A percentile compares a stretch with the other conserved stretches of the same genome.
These are phyloP conservation scores for Olyra latifolia DNA, from an alignment of 176 grass and related monocot genomes.

Conservation along the genomic window DNA sequence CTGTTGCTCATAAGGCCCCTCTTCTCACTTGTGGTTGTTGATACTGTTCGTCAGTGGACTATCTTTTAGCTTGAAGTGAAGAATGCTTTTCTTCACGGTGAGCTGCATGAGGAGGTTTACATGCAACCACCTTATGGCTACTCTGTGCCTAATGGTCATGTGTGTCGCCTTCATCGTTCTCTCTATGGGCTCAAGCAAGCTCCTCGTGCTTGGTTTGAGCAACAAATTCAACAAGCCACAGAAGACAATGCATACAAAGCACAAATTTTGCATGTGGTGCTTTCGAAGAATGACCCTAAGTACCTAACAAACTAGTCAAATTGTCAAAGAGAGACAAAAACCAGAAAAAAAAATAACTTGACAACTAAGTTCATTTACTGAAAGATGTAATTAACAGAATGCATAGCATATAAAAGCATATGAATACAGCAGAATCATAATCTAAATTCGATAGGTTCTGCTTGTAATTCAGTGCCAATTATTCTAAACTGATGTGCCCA, in stretches of 20 bases:
- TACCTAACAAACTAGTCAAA: slow-evolving; percentile 1
- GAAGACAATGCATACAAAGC: neutral
- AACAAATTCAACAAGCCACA: neutral
- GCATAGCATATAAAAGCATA: neutral
- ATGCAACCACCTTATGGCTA: too few relatives aligned
- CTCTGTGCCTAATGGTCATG: too few relatives aligned
- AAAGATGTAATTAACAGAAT: slow-evolving; percentile 22
- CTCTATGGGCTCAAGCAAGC: too few relatives aligned
- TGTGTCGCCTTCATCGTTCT: too few relatives aligned
- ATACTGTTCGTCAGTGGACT: too few relatives aligned
- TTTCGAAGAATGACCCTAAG: neutral
- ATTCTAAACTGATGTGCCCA: slow-evolving; percentile 2
- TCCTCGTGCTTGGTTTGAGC: too few relatives aligned
- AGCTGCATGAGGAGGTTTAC: too few relatives aligned
- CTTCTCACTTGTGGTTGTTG: too few relatives aligned
- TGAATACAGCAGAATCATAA: neutral
- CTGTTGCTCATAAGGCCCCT: too few relatives aligned
- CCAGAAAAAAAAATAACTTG: neutral
- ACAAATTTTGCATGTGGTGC: neutral
- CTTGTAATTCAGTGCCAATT: slow-evolving; percentile 24
- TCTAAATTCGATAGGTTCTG: neutral
- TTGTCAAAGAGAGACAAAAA: neutral
- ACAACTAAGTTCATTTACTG: neutral
- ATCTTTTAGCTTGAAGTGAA: too few relatives aligned
- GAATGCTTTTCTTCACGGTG: too few relatives aligned